Base-by-base conservation (phyloP, 495 filamentous ascomycete species). In the Hypoxylon intermedium region DNA sequence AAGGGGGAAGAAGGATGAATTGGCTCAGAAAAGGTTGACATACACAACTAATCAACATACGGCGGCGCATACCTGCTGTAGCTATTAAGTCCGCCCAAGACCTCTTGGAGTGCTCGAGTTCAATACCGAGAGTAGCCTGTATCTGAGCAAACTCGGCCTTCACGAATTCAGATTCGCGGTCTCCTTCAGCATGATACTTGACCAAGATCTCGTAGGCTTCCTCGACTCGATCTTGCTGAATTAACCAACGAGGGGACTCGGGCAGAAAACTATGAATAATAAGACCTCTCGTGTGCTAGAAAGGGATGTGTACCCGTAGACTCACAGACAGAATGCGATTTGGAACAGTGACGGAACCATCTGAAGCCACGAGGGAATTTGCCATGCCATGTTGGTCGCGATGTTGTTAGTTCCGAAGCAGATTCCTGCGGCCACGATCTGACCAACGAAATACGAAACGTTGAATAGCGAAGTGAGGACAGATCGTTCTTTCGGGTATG, bases 391-490 rank as follows among this genome's bases (percentile, higher is more conserved):
- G 44, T 86, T 73, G 59, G 63, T 77, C 6, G 69, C 5, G 40
- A 87, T 84, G 21, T 67, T 74, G 66, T 83, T 80, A 4, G 86
- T 89, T 3, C 83, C 85, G 21, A 86, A 77, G 9, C 76, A 78
- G 13, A 88, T 82, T 12, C 77, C 81, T 0, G 85, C 83, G 6
- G 86, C 86, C n/a, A 82, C 72, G 42, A 89, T 82, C 49, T 83
- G 78, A 4, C 87, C 86, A 44, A 87, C 72, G 75, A 79, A 90
- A 70, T 84, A 89, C 5, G 80, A 76, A 12, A 75, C 81, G 68
- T 89, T 89, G 77, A 89, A 89, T 6, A 89, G 81, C 1, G 84
- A 85, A 11, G 83, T 88, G 15, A 90, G 60, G 31, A 85, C 79
- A 2, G 82, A 76, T 31, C 86, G 80, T 61, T 89, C 83, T 63